A percentile compares a stretch with the other conserved stretches of the same genome.
Evolutionary conservation across 106 monocot species (phyloP).

Genomic region (Alisma plantagoaquatica): DNA sequence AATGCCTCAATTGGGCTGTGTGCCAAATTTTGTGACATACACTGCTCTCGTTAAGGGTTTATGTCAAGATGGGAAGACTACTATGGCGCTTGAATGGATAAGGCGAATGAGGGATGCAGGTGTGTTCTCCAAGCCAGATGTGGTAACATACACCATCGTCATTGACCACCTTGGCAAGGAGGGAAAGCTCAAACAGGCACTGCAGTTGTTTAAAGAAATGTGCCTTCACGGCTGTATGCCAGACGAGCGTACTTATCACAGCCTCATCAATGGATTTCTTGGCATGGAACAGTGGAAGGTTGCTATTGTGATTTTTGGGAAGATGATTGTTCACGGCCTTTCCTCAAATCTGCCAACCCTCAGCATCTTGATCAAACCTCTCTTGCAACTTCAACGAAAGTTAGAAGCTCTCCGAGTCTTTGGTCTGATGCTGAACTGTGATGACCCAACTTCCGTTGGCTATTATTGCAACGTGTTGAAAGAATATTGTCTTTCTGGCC

Average conservation of each 20-base stretch:
- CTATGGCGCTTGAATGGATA: background rate
- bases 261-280: constrained; percentile 9
- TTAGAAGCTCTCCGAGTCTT: constrained; percentile 3
- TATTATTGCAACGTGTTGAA: constrained; percentile 5
- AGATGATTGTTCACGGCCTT: constrained; percentile 1
- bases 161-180: constrained; percentile 8
- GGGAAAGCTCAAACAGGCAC: background rate
- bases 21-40: constrained; percentile 8
- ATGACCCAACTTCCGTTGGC: background rate
- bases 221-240: background rate
- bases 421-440: constrained; percentile 4
- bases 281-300: background rate
- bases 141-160: constrained; percentile 13
- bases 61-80: background rate
- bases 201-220: constrained; percentile 10
- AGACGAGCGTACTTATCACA: constrained; percentile 11
- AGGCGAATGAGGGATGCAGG: constrained; percentile 5
- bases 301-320: constrained; percentile 1
- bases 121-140: constrained; percentile 6
- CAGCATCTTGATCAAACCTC: constrained; percentile 5
- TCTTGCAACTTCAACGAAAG: constrained; percentile 4
- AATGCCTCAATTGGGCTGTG: constrained; percentile 10
- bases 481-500: background rate
- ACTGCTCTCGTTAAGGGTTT: constrained; percentile 13
- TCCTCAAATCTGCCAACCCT: background rate